Evolutionary conservation across 768 basidiomycete genomes (phyloP).

Genomic region (Suillus subalutaceus): DNA sequence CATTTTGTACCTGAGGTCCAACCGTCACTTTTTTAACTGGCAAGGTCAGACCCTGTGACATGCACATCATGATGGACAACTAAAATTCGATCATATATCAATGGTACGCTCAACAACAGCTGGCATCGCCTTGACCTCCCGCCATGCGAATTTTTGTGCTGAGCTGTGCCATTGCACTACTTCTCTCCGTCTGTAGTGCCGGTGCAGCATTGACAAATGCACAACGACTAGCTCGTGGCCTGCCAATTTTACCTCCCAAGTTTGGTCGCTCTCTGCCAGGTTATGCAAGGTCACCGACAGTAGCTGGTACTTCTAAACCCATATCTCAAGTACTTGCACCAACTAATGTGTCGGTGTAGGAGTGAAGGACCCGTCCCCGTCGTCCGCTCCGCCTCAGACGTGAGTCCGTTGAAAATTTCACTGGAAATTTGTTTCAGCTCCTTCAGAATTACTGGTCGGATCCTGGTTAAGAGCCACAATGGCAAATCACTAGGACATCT

Average conservation of each 20-base stretch:
- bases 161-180: slow-evolving; percentile 23
- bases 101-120: not conserved
- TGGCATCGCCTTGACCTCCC: slow-evolving; percentile 1
- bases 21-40: not conserved
- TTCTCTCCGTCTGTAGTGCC: slow-evolving; percentile 22
- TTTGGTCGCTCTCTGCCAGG: slow-evolving; percentile 38
- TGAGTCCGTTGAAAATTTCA: slow-evolving; percentile 18
- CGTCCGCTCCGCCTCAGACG: slow-evolving; percentile 16
- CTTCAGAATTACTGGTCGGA: slow-evolving; percentile 35
- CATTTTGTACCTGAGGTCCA: not conserved
- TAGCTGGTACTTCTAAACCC: slow-evolving; percentile 20
- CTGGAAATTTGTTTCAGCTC: slow-evolving; percentile 7
- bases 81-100: not conserved
- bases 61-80: not conserved
- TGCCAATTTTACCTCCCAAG: slow-evolving; percentile 40
- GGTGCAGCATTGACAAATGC: slow-evolving; percentile 40
- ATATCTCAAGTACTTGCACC: not conserved
- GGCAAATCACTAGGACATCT: slow-evolving; percentile 38
- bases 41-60: not conserved
- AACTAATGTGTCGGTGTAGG: slow-evolving; percentile 4
- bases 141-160: slow-evolving; percentile 14
- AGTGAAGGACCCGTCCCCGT: not conserved
- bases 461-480: slow-evolving; percentile 38
- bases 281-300: slow-evolving; percentile 25
- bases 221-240: slow-evolving; percentile 47